Evolutionary conservation across 2,329 filamentous ascomycete species (phyloP), one percentile per base, ranked within the genome.

Genomic region (Daldinia eschscholtzii): DNA sequence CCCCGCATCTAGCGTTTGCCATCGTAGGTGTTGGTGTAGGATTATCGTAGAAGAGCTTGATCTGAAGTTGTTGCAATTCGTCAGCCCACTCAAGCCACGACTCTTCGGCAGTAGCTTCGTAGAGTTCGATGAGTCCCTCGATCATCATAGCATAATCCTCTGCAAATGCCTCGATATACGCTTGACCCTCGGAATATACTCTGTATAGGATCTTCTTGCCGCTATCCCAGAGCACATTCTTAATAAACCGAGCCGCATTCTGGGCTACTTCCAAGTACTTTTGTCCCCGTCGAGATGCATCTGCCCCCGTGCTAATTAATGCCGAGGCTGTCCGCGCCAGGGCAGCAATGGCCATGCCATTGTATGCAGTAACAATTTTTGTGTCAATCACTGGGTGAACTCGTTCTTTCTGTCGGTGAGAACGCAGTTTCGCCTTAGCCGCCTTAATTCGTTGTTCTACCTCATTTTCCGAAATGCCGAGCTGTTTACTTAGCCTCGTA

Each of bases 91-190:
- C 83, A 4, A 98, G 84, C 81, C 92, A 93, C 48, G 83, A 81
- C 71, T 91, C 89, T 64, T 97, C 90, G 69, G 91, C 91, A 0
- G 93, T 97, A 0, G 91, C 88, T 78, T 95, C 91, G 77, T 97
- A 97, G 30, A 98, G 86, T 73, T 94, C 91, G 64, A 98, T 83
- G 1, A 98, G 84, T 0, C 94, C 95, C 57, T 91, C 88, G 57
- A 94, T 92, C 44, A 98, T 79, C 79, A 95, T 97, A 2, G 95
- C 93, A 77, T 98, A 98, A 81, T 99, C 96, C 74, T 98, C 96
- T 0, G 95, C 93, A 79, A 98, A 97, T 0, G 88, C 94, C 42
- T 86, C 84, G 0, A 89, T 90, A 18, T 88, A 84, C 30, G 91
- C 89, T 7, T 88, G 83, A 71, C 88, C 86, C 68, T 90, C 88